Conservation (phyloP, 2,329 filamentous ascomycete genomes). For the Pseudocercospora pini-densiflorae region DNA sequence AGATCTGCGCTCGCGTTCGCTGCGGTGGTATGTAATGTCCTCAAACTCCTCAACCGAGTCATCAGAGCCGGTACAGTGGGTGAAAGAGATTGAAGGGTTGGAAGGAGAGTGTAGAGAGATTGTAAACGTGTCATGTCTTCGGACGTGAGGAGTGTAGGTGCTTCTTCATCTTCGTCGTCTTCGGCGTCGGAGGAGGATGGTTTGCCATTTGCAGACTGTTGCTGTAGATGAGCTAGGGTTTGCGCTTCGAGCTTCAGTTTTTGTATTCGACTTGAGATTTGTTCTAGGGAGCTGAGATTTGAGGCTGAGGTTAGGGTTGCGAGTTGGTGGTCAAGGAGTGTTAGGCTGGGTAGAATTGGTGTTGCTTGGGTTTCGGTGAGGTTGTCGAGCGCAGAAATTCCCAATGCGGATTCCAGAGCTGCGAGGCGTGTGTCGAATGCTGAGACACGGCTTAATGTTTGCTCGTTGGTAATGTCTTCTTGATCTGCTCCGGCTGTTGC, state of each 20-base stretch:
- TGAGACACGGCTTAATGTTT: slow-evolving; percentile 77
- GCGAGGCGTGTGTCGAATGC: slow-evolving; percentile 85
- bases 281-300: slow-evolving; percentile 73
- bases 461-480: slow-evolving; percentile 42
- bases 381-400: slow-evolving; percentile 68
- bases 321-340: slow-evolving; percentile 80
- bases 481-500: slow-evolving; percentile 4
- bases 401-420: slow-evolving; percentile 78
- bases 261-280: slow-evolving; percentile 38
- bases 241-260: slow-evolving; percentile 66
- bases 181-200: slow-evolving; percentile 3
- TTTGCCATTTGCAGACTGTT: slow-evolving; percentile 13
- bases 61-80: slow-evolving; percentile 85
- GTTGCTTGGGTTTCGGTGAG: slow-evolving; percentile 63
- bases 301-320: slow-evolving; percentile 70
- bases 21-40: slow-evolving; percentile 84
- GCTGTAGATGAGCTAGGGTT: slow-evolving; percentile 62
- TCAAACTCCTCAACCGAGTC: slow-evolving; percentile 81
- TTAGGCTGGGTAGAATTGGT: slow-evolving; percentile 81
- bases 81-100: slow-evolving; percentile 83
- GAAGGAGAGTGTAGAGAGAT: slow-evolving; percentile 84
- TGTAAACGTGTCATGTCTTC: slow-evolving; percentile 89
- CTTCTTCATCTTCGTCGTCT: slow-evolving; percentile 43
- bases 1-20: slow-evolving; percentile 79
- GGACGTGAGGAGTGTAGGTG: slow-evolving; percentile 33